Percentiles rank a stretch among this genome's conserved stretches.
Conservation (phyloP, 2,329 filamentous ascomycete genomes). For the Dactylella cylindrospora region DNA sequence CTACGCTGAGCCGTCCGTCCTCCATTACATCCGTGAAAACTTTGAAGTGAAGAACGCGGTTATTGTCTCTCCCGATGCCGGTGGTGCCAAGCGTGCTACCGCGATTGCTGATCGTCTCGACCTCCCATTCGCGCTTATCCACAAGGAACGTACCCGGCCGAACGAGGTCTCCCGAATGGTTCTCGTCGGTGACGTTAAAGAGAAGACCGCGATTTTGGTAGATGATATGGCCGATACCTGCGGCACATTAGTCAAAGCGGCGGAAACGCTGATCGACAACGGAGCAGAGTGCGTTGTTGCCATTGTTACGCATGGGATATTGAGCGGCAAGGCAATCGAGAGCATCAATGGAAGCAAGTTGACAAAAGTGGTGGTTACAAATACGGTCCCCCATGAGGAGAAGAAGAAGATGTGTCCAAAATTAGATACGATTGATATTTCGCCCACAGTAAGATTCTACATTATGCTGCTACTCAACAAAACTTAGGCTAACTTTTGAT, state of each 20-base stretch:
- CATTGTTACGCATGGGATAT: slow-evolving; percentile 91
- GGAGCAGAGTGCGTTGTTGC: slow-evolving; percentile 86
- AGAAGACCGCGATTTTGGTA: slow-evolving; percentile 91
- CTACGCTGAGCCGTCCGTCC: slow-evolving; percentile 88
- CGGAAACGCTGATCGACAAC: slow-evolving; percentile 81
- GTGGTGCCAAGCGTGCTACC: slow-evolving; percentile 89
- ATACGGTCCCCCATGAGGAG: slow-evolving; percentile 78
- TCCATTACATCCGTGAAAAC: slow-evolving; percentile 89
- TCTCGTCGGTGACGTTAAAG: slow-evolving; percentile 88
- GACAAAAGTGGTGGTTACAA: slow-evolving; percentile 81
- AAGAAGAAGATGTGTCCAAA: slow-evolving; percentile 77
- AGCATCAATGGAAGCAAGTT: slow-evolving; percentile 77
- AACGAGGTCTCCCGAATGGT: slow-evolving; percentile 93
- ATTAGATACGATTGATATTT: slow-evolving; percentile 89
- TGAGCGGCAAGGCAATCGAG: slow-evolving; percentile 84
- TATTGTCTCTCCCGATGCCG: slow-evolving; percentile 92
- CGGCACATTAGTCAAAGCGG: slow-evolving; percentile 83
- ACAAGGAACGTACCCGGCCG: slow-evolving; percentile 89
- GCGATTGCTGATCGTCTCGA: slow-evolving; percentile 91
- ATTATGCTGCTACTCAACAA: slow-evolving; percentile 48
- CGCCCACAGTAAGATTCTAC: slow-evolving; percentile 63
- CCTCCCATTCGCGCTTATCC: slow-evolving; percentile 87
- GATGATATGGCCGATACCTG: slow-evolving; percentile 98
- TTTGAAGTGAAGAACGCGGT: slow-evolving; percentile 78
- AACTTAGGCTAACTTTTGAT: slow-evolving; percentile 1